Percentiles rank a stretch among this genome's conserved stretches.
phyloP scores from a whole-genome alignment of 1,284 basidiomycete genomes.

The Tremellales sp. region DNA sequence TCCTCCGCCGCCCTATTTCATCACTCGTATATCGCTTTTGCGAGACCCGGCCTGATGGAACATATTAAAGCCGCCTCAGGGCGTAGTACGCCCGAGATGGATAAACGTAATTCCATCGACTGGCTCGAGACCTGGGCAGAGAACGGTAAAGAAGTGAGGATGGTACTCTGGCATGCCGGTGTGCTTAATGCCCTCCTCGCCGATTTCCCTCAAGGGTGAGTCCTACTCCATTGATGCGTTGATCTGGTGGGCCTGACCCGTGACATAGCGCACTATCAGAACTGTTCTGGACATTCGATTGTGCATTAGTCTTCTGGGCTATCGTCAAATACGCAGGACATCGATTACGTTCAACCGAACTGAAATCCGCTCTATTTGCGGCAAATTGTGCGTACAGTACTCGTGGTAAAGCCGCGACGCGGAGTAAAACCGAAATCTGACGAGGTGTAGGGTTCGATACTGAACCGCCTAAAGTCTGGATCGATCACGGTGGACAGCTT shows the following conservation, averaged over 20 bases:
- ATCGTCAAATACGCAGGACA: constrained; percentile 26
- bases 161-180: constrained; percentile 28
- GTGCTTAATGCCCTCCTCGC: constrained; percentile 26
- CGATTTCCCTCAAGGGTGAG: constrained; percentile 30
- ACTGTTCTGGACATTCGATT: constrained; percentile 33
- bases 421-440: too few species aligned
- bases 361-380: constrained; percentile 18
- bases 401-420: neutral
- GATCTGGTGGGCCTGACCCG: neutral
- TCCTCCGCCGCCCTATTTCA: constrained; percentile 28
- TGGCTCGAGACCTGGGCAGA: constrained; percentile 29
- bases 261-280: constrained; percentile 23
- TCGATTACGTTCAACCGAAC: constrained; percentile 8
- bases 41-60: constrained; percentile 28
- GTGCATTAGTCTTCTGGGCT: constrained; percentile 31
- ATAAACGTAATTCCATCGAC: constrained; percentile 11
- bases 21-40: constrained; percentile 27
- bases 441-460: constrained; percentile 29
- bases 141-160: constrained; percentile 19
- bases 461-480: constrained; percentile 23
- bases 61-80: constrained; percentile 28
- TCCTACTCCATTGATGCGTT: neutral
- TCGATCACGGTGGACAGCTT: constrained; percentile 25
- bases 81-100: constrained; percentile 30
- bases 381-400: constrained; percentile 24